Evolutionary conservation across 352 stramenopile genomes (phyloP).

Genomic region (Pythium oligandrum): DNA sequence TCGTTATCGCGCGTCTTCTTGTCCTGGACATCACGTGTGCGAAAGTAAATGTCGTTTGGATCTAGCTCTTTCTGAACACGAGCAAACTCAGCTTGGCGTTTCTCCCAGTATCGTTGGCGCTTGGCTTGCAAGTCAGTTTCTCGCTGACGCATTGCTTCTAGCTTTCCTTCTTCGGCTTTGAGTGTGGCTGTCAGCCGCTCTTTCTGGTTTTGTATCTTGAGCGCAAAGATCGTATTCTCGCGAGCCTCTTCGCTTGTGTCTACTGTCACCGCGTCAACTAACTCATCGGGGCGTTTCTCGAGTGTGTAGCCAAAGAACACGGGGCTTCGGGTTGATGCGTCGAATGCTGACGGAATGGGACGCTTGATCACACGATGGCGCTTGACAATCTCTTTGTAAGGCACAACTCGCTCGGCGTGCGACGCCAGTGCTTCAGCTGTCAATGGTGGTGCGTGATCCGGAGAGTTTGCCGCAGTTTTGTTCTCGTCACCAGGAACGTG

Average conservation of each 20-base stretch:
- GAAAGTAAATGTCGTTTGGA: conserved; percentile 76
- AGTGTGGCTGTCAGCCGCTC: conserved; percentile 28
- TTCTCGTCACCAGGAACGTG: not conserved
- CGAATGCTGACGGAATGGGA: conserved; percentile 31
- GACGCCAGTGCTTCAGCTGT: conserved; percentile 18
- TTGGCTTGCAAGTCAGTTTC: conserved; percentile 41
- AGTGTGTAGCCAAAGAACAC: conserved; percentile 72
- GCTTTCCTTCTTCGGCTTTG: conserved; percentile 47
- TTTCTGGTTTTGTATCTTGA: conserved; percentile 39
- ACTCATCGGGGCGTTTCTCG: conserved; percentile 32
- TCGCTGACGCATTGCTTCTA: conserved; percentile 42
- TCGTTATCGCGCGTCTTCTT: conserved; percentile 52
- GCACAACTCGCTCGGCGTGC: conserved; percentile 7
- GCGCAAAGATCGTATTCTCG: conserved; percentile 47
- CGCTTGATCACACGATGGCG: conserved; percentile 48
- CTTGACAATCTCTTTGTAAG: conserved; percentile 34
- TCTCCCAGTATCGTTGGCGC: conserved; percentile 55
- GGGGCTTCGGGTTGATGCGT: conserved; percentile 39
- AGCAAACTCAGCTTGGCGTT: conserved; percentile 55
- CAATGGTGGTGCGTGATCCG: not conserved
- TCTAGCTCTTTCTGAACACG: conserved; percentile 70
- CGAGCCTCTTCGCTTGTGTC: conserved; percentile 22
- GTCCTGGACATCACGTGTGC: conserved; percentile 55
- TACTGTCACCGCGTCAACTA: conserved; percentile 29
- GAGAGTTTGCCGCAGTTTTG: not conserved